Conservation (phyloP, 108 stramenopile genomes). For the Mayamaea pseudoterrestris region DNA sequence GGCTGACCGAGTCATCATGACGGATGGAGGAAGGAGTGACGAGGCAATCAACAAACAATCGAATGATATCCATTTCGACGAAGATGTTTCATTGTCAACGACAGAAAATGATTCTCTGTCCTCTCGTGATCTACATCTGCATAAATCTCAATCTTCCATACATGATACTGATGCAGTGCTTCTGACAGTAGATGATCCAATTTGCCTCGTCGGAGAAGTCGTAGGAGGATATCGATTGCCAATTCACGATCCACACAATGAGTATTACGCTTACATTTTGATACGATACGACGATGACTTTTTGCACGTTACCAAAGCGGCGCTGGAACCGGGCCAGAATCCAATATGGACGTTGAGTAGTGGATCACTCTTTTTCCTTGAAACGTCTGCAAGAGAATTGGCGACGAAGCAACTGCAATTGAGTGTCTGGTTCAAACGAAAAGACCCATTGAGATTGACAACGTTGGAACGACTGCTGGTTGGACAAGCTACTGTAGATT, state of each 20-base stretch:
- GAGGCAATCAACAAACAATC: too few relatives aligned
- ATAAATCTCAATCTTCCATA: too few relatives aligned
- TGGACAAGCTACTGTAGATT: neutral
- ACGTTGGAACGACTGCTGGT: neutral
- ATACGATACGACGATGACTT: neutral
- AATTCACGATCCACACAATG: neutral
- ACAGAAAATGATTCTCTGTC: too few relatives aligned
- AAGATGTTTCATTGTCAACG: too few relatives aligned
- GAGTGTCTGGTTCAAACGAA: neutral
- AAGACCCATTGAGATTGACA: neutral
- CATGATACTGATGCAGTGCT: too few relatives aligned
- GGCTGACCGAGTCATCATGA: too few relatives aligned
- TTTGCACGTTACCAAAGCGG: neutral
- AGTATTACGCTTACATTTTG: too few relatives aligned
- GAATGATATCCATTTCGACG: too few relatives aligned
- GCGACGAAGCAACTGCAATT: neutral
- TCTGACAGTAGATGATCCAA: neutral
- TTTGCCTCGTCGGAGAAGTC: neutral
- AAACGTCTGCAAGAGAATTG: neutral
- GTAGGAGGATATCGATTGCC: neutral
- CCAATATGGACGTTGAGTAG: neutral
- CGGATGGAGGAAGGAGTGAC: too few relatives aligned
- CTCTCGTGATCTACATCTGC: constrained; percentile 6
- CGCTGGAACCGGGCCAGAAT: neutral
- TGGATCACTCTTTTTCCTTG: neutral